phyloP scores from a whole-genome alignment of 495 filamentous ascomycete genomes.

The Penicillium bovifimosum region DNA sequence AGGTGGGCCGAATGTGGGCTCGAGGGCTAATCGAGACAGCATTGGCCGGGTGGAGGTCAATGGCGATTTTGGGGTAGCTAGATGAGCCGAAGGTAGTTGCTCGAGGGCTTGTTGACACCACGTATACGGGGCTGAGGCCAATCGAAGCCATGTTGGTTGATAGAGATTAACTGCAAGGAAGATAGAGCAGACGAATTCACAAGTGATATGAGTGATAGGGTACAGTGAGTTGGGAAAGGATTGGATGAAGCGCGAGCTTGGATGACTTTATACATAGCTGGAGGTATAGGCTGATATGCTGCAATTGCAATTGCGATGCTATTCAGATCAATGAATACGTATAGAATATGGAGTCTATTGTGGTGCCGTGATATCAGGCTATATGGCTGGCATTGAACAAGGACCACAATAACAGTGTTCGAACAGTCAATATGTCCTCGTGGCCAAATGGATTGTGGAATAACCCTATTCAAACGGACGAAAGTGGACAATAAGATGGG shows the following conservation, averaged over 20 bases:
- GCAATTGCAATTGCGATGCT: background rate
- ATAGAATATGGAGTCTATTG: background rate
- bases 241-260: background rate
- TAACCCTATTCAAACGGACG: background rate
- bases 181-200: background rate
- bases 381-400: background rate
- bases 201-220: background rate
- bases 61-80: too few species aligned
- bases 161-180: background rate
- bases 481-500: background rate
- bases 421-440: background rate
- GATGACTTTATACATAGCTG: background rate
- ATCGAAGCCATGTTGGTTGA: too few species aligned
- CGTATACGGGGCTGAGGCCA: too few species aligned
- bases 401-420: background rate
- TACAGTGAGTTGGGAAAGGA: background rate
- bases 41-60: too few species aligned
- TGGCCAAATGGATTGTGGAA: too few species aligned
- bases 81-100: too few species aligned
- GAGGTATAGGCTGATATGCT: background rate
- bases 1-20: too few species aligned
- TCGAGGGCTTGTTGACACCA: too few species aligned
- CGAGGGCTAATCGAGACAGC: too few species aligned
- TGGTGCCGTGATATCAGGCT: background rate
- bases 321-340: background rate